A percentile compares a stretch with the other conserved stretches of the same genome.
These are phyloP conservation scores for Lomentospora prolificans DNA, from an alignment of 2,329 filamentous ascomycete species.

Conservation along the genomic window DNA sequence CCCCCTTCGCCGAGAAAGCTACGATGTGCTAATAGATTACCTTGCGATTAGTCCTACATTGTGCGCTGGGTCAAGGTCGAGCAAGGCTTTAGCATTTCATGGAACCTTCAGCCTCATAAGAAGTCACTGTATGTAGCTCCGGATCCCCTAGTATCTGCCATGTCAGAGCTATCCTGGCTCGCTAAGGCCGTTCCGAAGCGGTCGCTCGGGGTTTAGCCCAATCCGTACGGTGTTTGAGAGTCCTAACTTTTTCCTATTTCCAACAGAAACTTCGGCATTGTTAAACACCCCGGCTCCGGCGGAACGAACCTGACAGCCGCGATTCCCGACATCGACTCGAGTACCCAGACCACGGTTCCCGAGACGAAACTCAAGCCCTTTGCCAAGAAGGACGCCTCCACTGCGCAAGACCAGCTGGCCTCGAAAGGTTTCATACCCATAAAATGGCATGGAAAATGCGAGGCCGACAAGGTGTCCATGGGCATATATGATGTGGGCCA, in stretches of 20 bases:
- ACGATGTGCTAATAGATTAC: conserved; percentile 14
- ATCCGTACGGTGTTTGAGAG: no score
- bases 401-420: conserved; percentile 53
- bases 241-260: conserved; percentile 3
- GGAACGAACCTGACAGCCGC: conserved; percentile 36
- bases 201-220: no score
- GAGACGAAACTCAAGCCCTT: conserved; percentile 38
- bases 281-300: conserved; percentile 83
- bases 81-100: conserved; percentile 84
- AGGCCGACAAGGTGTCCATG: conserved; percentile 89
- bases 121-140: conserved; percentile 67
- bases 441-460: conserved; percentile 89
- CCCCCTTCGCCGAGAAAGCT: conserved; percentile 3
- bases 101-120: conserved; percentile 96
- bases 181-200: background rate
- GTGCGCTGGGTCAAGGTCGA: conserved; percentile 94
- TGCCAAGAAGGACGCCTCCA: conserved; percentile 46
- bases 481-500: conserved; percentile 72
- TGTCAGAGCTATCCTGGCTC: conserved; percentile 10
- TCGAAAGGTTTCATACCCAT: conserved; percentile 60
- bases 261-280: conserved; percentile 81
- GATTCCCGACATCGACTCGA: conserved; percentile 34
- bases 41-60: conserved; percentile 72
- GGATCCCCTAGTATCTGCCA: conserved; percentile 5
- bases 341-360: conserved; percentile 33